phyloP scores from a whole-genome alignment of 768 basidiomycete species.

The Mycena crocata region DNA sequence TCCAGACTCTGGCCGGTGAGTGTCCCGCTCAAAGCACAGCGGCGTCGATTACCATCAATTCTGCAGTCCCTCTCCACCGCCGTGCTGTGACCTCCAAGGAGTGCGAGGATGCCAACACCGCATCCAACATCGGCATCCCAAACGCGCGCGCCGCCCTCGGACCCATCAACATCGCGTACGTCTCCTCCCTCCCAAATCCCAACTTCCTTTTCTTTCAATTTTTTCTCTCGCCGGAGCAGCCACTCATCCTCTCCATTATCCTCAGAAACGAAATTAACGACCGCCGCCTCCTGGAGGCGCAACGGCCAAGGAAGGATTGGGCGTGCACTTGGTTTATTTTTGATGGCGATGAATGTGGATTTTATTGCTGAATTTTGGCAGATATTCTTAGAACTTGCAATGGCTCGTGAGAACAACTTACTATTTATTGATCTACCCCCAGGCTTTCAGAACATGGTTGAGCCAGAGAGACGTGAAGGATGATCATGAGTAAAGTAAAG shows the following conservation, averaged over 20 bases:
- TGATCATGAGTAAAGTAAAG: no score
- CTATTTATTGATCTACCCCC: no score
- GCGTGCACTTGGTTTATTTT: no score
- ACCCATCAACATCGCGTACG: conserved; percentile 14
- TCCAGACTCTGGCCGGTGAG: conserved; percentile 14
- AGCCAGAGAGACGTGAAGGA: no score
- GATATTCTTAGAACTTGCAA: no score
- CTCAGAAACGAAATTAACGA: conserved; percentile 14
- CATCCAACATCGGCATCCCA: neutral
- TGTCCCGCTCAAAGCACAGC: neutral
- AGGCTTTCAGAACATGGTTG: no score
- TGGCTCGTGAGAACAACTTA: no score
- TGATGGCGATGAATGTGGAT: no score
- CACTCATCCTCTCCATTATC: no score
- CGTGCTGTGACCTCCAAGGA: neutral
- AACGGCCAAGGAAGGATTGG: no score
- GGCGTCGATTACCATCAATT: neutral
- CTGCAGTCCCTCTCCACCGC: conserved; percentile 3
- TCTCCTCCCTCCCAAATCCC: neutral
- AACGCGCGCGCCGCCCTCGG: neutral
- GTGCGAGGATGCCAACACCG: neutral
- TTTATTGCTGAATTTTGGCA: no score
- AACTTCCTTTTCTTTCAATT: neutral
- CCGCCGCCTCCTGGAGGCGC: conserved; percentile 13
- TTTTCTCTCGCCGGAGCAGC: no score